Base-by-base conservation (phyloP, 192 early-diverging fungal genomes). In the Coemansia sp. region DNA sequence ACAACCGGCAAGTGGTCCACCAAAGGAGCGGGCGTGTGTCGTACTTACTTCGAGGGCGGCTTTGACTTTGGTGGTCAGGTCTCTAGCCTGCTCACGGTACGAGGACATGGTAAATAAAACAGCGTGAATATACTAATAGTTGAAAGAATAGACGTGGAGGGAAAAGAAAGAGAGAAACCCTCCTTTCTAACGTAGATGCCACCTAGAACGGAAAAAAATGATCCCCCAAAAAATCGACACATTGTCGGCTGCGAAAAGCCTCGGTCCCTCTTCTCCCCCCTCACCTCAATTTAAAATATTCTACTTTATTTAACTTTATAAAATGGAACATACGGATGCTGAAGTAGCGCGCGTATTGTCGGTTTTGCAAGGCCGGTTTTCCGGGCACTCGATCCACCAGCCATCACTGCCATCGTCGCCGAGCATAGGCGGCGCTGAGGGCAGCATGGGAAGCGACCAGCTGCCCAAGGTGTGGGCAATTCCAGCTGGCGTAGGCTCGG, bases 31-130 rank as follows among this genome's bases (percentile, higher is more conserved):
- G 51, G 48, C 9, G 17, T 13, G 24, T 2, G 40, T 11, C n/a
- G n/a, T 19, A 24, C 72, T 67, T 73, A 82, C 80, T 61, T 82
- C 75, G 14, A 83, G 74, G 36, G 80, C 80, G 35, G 59, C 40
- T 41, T 83, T 83, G 39, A 83, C 80, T 41, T 74, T 74, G 57
- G 42, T 53, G 17, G 80, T 72, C 51, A 83, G 67, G 66, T 77
- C 75, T 57, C 67, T 66, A 56, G 80, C 80, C 35, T 59, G 41
- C n/a, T 83, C 68, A 34, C 75, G 71, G 29, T 77, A 83, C 63
- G 72, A 74, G 64, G 74, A 64, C 79, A 81, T 81, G 37, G 39
- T 7, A 40, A 67, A 59, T 50, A 62, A 16, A 31, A 50, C 54
- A 63, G 63, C 45, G 10, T 3, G 7, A 68, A n/a, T 35, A 44